A percentile compares a stretch with the other conserved stretches of the same genome.
phyloP scores from a whole-genome alignment of 108 stramenopile species.

The Ochromonas danica region DNA sequence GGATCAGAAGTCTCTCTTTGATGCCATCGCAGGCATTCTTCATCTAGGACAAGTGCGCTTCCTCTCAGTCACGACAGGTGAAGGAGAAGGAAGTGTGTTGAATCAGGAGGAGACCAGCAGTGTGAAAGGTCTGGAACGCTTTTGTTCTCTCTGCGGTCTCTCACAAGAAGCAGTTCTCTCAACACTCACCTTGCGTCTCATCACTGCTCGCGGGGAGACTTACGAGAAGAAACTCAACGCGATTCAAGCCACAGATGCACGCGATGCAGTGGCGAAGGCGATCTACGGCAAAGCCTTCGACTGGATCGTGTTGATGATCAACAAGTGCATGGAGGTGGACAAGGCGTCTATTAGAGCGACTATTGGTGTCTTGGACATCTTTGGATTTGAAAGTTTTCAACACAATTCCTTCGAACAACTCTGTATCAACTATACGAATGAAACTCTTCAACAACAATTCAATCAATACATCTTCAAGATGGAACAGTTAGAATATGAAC shows the following conservation, averaged over 20 bases:
- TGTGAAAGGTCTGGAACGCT: constrained; percentile 42
- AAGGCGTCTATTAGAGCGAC: constrained; percentile 30
- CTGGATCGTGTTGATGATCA: constrained; percentile 45
- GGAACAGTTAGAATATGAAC: constrained; percentile 64
- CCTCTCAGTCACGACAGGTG: not conserved
- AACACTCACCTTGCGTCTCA: constrained; percentile 40
- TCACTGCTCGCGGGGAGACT: constrained; percentile 37
- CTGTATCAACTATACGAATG: constrained; percentile 46
- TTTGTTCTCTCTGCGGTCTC: constrained; percentile 67
- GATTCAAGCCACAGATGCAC: constrained; percentile 27
- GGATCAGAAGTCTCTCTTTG: constrained; percentile 39
- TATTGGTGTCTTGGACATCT: constrained; percentile 61
- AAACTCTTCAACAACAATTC: constrained; percentile 61
- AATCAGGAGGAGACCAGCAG: not conserved
- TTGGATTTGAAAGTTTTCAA: constrained; percentile 72
- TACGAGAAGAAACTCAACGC: not conserved
- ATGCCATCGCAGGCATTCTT: constrained; percentile 52
- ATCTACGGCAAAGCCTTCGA: constrained; percentile 49
- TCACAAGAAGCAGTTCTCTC: constrained; percentile 53
- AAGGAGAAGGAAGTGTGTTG: constrained; percentile 7
- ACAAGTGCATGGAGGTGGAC: not conserved
- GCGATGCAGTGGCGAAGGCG: constrained; percentile 49
- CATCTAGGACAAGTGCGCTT: constrained; percentile 61
- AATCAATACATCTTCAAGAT: constrained; percentile 74
- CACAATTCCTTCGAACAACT: constrained; percentile 89